phyloP scores from a whole-genome alignment of 2,329 filamentous ascomycete genomes.

The Byssothecium circinans region DNA sequence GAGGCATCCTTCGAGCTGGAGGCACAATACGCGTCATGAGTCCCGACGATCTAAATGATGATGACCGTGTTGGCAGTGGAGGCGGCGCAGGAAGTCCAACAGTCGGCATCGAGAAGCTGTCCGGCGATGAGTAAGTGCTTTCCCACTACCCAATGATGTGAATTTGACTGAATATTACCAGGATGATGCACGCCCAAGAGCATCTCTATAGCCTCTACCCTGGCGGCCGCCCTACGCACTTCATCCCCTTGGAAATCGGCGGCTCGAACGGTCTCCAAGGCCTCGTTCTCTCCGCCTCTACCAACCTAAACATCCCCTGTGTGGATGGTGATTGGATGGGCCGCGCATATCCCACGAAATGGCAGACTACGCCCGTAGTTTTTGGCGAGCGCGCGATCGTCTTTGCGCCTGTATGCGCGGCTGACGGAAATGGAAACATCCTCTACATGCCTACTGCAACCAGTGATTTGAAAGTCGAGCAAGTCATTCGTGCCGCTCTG shows the following conservation, averaged over 20 bases:
- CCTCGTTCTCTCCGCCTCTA: constrained; percentile 41
- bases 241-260: constrained; percentile 51
- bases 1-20: constrained; percentile 45
- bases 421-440: constrained; percentile 48
- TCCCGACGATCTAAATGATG: constrained; percentile 47
- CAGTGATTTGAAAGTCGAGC: constrained; percentile 44
- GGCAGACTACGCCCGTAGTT: constrained; percentile 49
- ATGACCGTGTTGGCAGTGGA: constrained; percentile 50
- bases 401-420: constrained; percentile 43
- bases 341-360: constrained; percentile 50
- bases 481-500: constrained; percentile 41
- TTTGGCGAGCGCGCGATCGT: constrained; percentile 45
- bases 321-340: constrained; percentile 55
- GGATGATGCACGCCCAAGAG: constrained; percentile 43
- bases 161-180: constrained; percentile 1
- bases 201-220: constrained; percentile 38
- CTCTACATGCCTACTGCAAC: constrained; percentile 43
- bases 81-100: constrained; percentile 50
- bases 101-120: constrained; percentile 48
- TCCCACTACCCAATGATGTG: constrained; percentile 1
- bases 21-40: constrained; percentile 47
- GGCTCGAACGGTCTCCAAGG: constrained; percentile 50
- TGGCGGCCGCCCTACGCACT: constrained; percentile 37
- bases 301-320: constrained; percentile 46
- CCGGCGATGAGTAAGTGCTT: constrained; percentile 43